Conservation (phyloP, 2,329 filamentous ascomycete species). For the Calonectria hongkongensis region DNA sequence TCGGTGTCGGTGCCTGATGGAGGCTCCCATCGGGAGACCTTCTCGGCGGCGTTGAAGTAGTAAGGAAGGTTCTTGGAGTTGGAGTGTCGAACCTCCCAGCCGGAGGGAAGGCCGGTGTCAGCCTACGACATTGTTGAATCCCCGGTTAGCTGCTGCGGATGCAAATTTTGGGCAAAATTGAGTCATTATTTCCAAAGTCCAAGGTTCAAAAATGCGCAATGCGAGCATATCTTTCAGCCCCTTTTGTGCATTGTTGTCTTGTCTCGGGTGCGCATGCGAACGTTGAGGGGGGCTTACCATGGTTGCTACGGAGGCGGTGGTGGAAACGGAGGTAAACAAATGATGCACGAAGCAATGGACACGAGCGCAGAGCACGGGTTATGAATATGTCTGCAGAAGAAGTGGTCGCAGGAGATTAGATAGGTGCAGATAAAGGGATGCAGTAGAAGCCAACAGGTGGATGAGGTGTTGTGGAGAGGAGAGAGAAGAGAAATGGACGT, state of each 20-base stretch:
- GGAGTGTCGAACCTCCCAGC: constrained; percentile 97
- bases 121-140: constrained; percentile 63
- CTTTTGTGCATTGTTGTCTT: constrained; percentile 13
- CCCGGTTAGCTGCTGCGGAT: constrained; percentile 35
- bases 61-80: constrained; percentile 99
- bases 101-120: constrained; percentile 87
- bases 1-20: constrained; percentile 91
- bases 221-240: background rate
- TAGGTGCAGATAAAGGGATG: constrained; percentile 9
- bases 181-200: background rate
- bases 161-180: background rate
- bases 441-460: background rate
- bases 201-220: background rate
- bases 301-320: constrained; percentile 34
- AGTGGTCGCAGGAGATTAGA: constrained; percentile 28
- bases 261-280: background rate
- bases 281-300: constrained; percentile 37
- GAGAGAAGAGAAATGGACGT: constrained; percentile 14
- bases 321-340: constrained; percentile 31
- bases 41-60: constrained; percentile 94
- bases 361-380: background rate
- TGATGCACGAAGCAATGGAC: constrained; percentile 16
- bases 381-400: constrained; percentile 1
- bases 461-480: constrained; percentile 26
- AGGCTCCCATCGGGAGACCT: constrained; percentile 96